Evolutionary conservation across 345 rosid species (phyloP).

Genomic region (Salix arbutifolia): DNA sequence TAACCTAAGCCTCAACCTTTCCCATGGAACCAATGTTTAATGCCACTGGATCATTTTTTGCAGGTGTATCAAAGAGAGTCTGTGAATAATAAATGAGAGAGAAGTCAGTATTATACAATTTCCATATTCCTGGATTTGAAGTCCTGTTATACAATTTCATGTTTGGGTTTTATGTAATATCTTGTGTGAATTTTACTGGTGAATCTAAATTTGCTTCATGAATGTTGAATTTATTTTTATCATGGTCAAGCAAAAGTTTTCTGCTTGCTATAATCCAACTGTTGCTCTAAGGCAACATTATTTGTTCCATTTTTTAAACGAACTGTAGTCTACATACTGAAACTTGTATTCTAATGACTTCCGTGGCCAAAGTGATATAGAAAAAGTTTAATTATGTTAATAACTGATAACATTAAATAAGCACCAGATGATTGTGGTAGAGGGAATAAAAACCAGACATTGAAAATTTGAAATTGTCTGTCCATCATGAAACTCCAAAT

Average conservation of each 20-base stretch:
- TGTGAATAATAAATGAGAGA: constrained; percentile 22
- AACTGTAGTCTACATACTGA: constrained; percentile 33
- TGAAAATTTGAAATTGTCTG: background rate
- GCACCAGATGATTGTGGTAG: background rate
- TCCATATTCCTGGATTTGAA: too few species aligned
- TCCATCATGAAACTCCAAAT: background rate
- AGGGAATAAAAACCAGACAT: too few species aligned
- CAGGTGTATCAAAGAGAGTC: constrained; percentile 61
- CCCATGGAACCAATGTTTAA: constrained; percentile 69
- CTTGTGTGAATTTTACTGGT: background rate
- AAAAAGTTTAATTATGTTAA: background rate
- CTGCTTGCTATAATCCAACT: constrained; percentile 43
- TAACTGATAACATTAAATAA: background rate
- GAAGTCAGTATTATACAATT: background rate
- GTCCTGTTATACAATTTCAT: too few species aligned
- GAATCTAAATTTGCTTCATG: background rate
- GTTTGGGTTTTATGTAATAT: too few species aligned
- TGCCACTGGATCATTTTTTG: constrained; percentile 52
- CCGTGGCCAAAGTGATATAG: constrained; percentile 54
- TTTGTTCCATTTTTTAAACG: constrained; percentile 50
- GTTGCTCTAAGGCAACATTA: constrained; percentile 56
- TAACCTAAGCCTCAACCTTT: constrained; percentile 83
- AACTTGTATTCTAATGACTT: constrained; percentile 25
- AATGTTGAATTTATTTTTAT: background rate
- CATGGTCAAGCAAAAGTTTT: background rate